Base-by-base conservation (phyloP, 2,329 filamentous ascomycete species). In the Podosphaera leucotricha region DNA sequence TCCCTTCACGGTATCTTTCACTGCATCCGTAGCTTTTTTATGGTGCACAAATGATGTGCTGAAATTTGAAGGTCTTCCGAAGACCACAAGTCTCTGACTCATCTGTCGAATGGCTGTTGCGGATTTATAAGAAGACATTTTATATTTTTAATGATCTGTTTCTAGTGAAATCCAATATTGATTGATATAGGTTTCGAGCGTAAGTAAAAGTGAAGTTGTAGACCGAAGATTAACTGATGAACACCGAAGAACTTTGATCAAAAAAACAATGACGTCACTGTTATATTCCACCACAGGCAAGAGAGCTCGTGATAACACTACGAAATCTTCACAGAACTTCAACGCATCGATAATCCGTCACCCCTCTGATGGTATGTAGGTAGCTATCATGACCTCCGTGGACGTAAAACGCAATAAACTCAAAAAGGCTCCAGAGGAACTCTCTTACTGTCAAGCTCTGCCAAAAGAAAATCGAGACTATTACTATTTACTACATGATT, bases 1-100 rank as follows among this genome's bases (percentile, higher is more conserved):
- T 5, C 60, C 61, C 60, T 77, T 74, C 46, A 71, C 58, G 2
- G 66, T 65, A 48, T 77, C 72, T 59, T 76, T 78, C 52, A 70
- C 67, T 0, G 64, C 51, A 46, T 76, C 70, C 43, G 67, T 61
- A 2, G 66, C 61, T 8, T 64, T 61, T 61, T 72, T 74, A 40
- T 62, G 62, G 7, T 59, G 50, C 1, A 58, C 56, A 8, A 63
- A 49, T 43, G 61, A 63, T 11, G 67, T 68, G 18, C 37, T 22
- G 7, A 38, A 38, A 38, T 20, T 20, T 38, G 37, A 6, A 10
- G 37, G n/a, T 15, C 11, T 4, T 22, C 37, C 20, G 6, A 16
- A 16, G 8, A 19, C 16, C 10, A 15, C 11, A 20, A 38, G 11
- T 20, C 18, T 13, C 20, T 16, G 18, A 15, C 20, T 19, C 8